Base-by-base conservation (phyloP, 2,329 filamentous ascomycete species). In the Fusarium caatingaense region DNA sequence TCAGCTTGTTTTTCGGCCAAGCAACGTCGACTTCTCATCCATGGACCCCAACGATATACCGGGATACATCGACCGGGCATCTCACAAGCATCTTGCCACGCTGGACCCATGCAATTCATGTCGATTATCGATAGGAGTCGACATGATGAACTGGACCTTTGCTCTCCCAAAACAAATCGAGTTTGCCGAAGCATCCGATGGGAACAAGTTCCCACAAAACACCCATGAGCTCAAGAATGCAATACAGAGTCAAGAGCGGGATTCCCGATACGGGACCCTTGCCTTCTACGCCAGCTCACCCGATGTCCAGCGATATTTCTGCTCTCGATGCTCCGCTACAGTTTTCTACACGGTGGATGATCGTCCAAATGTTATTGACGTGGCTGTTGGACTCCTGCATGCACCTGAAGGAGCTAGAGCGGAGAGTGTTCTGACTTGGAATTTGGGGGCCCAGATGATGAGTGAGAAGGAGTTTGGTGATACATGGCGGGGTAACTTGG, bases 21-120 rank as follows among this genome's bases (percentile, higher is more conserved):
- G 72, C 6, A 77, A 76, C 1, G 68, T 68, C 9, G 68, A 74
- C 18, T 75, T 78, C 18, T 63, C 66, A 2, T 1, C 32, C 0
- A 44, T 45, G 41, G 15, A 41, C 1, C 70, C 78, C 3, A 64
- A 66, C 3, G 71, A 81, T 5, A 64, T 86, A 0, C 82, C 83
- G 0, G 81, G 75, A 62, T 84, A 81, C 51, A 74, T 87, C 16
- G 81, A 85, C 41, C 83, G 83, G 0, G 63, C 60, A 6, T 82
- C 79, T 3, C 73, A 81, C 47, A 86, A 84, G 68, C 70, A 74
- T 3, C 67, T 82, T 2, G 80, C 77, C 0, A 73, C 66, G 6
- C 78, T 83, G 57, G 85, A 86, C 48, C 80, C 76, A 3, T 87
- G 85, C 74, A 77, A 84, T 61, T 85, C 83, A 2, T 87, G 85